Base-by-base conservation (phyloP, 2,329 filamentous ascomycete species). In the Nothophoma quercina region DNA sequence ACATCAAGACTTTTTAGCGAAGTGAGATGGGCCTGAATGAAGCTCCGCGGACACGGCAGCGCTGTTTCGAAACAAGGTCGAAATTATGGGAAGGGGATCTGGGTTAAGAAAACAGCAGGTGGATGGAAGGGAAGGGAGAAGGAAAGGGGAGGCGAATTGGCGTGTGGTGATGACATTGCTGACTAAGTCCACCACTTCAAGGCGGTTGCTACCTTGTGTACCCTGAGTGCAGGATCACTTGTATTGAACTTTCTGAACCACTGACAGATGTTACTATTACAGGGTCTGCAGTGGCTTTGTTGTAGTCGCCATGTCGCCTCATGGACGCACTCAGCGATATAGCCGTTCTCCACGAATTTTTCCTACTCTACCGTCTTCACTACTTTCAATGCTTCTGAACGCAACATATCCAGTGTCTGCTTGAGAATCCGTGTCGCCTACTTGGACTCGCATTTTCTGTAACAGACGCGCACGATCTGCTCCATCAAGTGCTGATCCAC, bases 1-100 rank as follows among this genome's bases (percentile, higher is more conserved):
- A 50, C 39, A 43, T 50, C 38, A 50, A 50, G 47, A 50, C 47
- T 50, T 26, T 35, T 49, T 36, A 36, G 46, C 46, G 38, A 42
- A 36, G 46, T 16, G 23, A 42, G 23, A 5, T 35, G 25, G 32
- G 32, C n/a, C 5, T 8, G 12, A 26, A 10, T 32, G 18, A 32
- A 5, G 7, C 8, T 19, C 38, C 26, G 38, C 38, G 38, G 25
- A 40, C 36, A 40, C 36, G 36, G 23, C 36, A 39, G 30, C 7
- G 25, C 16, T 5, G 12, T 22, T n/a, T n/a, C n/a, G n/a, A n/a
- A n/a, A n/a, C n/a, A n/a, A n/a, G n/a, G n/a, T n/a, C n/a, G n/a
- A n/a, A n/a, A n/a, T n/a, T n/a, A n/a, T n/a, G n/a, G n/a, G n/a
- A n/a, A n/a, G n/a, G n/a, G 26, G 26, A 10, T 28, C 9, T 5